phyloP scores from a whole-genome alignment of 768 basidiomycete genomes.

The Pulveroboletus sp. region DNA sequence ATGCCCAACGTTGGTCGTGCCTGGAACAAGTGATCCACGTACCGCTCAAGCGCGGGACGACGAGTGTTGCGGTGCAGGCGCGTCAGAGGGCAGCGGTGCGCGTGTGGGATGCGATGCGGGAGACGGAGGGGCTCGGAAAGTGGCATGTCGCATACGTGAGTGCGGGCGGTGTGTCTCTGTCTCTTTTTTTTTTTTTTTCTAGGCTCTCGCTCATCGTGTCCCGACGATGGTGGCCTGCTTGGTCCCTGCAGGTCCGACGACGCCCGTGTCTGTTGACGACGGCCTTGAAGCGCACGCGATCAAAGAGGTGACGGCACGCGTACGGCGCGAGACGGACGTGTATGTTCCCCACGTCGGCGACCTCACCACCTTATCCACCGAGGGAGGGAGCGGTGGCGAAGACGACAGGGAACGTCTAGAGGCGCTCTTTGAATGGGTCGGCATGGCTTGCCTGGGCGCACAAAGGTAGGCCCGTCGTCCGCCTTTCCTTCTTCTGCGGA shows the following conservation, averaged over 20 bases:
- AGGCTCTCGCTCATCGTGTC: background rate
- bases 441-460: constrained; percentile 61
- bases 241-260: background rate
- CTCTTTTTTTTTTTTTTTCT: background rate
- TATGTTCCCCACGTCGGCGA: constrained; percentile 36
- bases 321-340: constrained; percentile 31
- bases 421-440: constrained; percentile 66
- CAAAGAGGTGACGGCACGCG: constrained; percentile 17
- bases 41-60: constrained; percentile 38
- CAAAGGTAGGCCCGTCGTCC: constrained; percentile 45
- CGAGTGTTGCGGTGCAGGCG: constrained; percentile 33
- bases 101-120: constrained; percentile 48
- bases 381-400: constrained; percentile 35
- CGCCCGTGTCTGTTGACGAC: background rate
- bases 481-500: background rate
- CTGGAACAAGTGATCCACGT: constrained; percentile 42
- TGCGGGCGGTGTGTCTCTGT: constrained; percentile 21
- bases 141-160: constrained; percentile 46
- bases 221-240: background rate
- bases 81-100: constrained; percentile 39
- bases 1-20: background rate
- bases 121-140: constrained; percentile 23
- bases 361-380: constrained; percentile 20
- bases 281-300: background rate
- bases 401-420: constrained; percentile 46